phyloP scores from a whole-genome alignment of 371 early-diverging fungal genomes.

The Syncephalastrum monosporum region DNA sequence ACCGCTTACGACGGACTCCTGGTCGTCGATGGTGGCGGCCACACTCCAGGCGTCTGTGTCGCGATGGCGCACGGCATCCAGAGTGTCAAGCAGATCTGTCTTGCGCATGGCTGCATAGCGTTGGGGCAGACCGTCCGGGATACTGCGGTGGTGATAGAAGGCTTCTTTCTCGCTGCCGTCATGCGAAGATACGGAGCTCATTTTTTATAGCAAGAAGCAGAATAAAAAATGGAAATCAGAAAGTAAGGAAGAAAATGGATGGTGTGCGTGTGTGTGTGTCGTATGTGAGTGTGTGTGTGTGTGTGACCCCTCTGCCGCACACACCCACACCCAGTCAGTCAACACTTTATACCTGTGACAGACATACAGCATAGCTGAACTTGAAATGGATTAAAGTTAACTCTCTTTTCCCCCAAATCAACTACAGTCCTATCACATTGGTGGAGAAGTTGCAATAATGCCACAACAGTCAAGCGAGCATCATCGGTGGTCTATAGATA shows the following conservation, averaged over 20 bases:
- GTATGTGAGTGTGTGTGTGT: too few species aligned
- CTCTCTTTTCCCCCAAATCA: too few species aligned
- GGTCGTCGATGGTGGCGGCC: constrained; percentile 53
- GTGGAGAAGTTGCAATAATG: too few species aligned
- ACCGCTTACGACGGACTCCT: constrained; percentile 49
- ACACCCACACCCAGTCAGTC: too few species aligned
- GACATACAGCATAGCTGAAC: too few species aligned
- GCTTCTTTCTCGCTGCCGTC: constrained; percentile 50
- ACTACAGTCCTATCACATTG: too few species aligned
- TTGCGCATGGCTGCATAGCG: constrained; percentile 48
- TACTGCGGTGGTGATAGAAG: constrained; percentile 24
- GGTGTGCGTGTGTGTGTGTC: constrained; percentile 10
- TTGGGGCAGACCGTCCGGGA: constrained; percentile 27
- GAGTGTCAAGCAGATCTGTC: constrained; percentile 47
- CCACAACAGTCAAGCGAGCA: too few species aligned
- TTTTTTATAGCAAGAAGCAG: constrained; percentile 9
- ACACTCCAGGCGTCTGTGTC: constrained; percentile 56
- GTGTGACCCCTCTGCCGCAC: constrained; percentile 1
- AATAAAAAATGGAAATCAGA: background rate
- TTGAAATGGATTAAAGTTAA: too few species aligned
- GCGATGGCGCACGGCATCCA: constrained; percentile 30
- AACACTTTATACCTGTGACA: too few species aligned
- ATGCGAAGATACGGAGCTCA: constrained; percentile 50
- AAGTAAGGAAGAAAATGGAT: constrained; percentile 7
- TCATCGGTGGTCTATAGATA: too few species aligned